These are phyloP conservation scores for Murraya koenigii DNA, from an alignment of 345 rosid species.

Conservation along the genomic window DNA sequence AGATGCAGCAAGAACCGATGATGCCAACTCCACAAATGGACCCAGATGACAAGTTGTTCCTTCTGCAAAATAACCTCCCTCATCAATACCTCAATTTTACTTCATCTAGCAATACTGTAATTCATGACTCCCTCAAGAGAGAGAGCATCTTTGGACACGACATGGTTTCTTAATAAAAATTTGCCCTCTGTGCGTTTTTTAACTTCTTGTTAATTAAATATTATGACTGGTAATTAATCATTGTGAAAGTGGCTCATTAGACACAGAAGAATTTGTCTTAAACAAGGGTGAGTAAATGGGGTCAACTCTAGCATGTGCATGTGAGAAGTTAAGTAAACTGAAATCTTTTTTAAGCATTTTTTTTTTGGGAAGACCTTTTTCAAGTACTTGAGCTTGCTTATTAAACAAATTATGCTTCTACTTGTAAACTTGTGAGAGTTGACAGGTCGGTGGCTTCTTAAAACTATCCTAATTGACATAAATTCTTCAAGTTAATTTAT, in stretches of 20 bases:
- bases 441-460: slow-evolving; percentile 25
- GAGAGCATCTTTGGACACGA: slow-evolving; percentile 47
- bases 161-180: slow-evolving; percentile 39
- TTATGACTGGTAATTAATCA: background rate
- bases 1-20: slow-evolving; percentile 47
- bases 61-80: slow-evolving; percentile 18
- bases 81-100: slow-evolving; percentile 29
- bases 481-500: slow-evolving; percentile 16
- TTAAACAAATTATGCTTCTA: slow-evolving; percentile 5
- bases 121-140: slow-evolving; percentile 36
- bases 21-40: slow-evolving; percentile 14
- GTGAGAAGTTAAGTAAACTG: slow-evolving; percentile 32
- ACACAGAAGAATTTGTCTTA: background rate
- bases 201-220: background rate
- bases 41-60: slow-evolving; percentile 30
- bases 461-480: slow-evolving; percentile 18
- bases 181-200: background rate
- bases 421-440: background rate
- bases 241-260: background rate
- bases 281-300: slow-evolving; percentile 24
- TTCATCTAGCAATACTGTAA: slow-evolving; percentile 25
- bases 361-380: too few relatives aligned
- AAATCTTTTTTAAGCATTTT: slow-evolving; percentile 13
- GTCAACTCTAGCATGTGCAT: slow-evolving; percentile 58
- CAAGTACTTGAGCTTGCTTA: background rate